Conservation (phyloP, 257 asterid species). For the Thymus quinquecostatus region DNA sequence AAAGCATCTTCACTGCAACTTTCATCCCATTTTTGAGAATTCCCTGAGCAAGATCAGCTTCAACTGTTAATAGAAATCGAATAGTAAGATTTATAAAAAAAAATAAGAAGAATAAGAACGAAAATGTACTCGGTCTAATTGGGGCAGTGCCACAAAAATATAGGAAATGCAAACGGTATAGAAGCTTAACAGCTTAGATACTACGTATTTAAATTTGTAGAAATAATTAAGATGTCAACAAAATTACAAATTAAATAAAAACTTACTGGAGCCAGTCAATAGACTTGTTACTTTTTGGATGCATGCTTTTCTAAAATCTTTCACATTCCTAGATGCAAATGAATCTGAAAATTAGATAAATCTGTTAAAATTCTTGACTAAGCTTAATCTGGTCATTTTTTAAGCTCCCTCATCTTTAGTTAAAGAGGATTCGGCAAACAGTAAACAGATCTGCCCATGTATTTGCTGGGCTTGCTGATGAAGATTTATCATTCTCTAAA, state of each 20-base stretch:
- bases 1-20: conserved; percentile 80
- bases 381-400: background rate
- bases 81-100: background rate
- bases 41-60: conserved; percentile 59
- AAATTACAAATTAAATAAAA: background rate
- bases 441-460: too few relatives aligned
- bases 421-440: background rate
- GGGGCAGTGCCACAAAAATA: background rate
- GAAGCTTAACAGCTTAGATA: background rate
- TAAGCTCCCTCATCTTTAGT: background rate
- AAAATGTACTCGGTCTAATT: conserved; percentile 10
- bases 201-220: conserved; percentile 7
- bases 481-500: too few relatives aligned
- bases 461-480: too few relatives aligned
- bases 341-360: background rate
- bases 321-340: background rate
- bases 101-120: background rate
- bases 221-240: conserved; percentile 6
- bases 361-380: background rate
- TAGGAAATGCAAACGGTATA: background rate
- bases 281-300: background rate
- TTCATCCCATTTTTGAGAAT: conserved; percentile 55
- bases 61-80: conserved; percentile 32
- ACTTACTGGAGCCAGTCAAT: conserved; percentile 10
- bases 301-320: background rate